These are phyloP conservation scores for Terana coerulea DNA, from an alignment of 768 basidiomycete species.

Conservation along the genomic window DNA sequence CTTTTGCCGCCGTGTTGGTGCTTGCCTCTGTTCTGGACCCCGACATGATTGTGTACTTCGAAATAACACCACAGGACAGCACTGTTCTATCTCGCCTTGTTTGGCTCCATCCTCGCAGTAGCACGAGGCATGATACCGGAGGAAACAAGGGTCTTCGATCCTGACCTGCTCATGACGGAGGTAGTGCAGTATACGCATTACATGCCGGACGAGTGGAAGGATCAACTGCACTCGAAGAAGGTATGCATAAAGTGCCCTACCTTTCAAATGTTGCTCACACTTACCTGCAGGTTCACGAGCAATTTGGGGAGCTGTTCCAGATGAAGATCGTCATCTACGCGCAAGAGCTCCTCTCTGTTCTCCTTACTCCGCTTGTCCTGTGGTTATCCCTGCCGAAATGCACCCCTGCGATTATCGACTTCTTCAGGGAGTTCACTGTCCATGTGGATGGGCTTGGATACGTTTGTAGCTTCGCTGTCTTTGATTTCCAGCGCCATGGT, in stretches of 20 bases:
- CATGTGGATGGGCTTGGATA: slow-evolving; percentile 96
- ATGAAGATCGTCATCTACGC: slow-evolving; percentile 87
- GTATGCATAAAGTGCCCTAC: slow-evolving; percentile 35
- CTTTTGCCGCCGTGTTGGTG: slow-evolving; percentile 94
- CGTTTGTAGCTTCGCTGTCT: slow-evolving; percentile 97
- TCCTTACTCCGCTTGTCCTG: slow-evolving; percentile 91
- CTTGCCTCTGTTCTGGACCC: slow-evolving; percentile 92
- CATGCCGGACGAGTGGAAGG: slow-evolving; percentile 92
- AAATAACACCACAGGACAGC: slow-evolving; percentile 94
- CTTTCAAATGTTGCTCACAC: neutral
- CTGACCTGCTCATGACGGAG: slow-evolving; percentile 88
- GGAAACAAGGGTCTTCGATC: slow-evolving; percentile 90
- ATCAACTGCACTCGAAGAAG: slow-evolving; percentile 82
- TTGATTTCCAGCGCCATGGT: slow-evolving; percentile 94
- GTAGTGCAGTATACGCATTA: slow-evolving; percentile 95
- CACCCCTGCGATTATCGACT: slow-evolving; percentile 90
- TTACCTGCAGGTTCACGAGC: slow-evolving; percentile 68
- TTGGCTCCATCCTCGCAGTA: slow-evolving; percentile 83
- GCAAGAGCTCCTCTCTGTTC: slow-evolving; percentile 86
- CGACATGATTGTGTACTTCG: slow-evolving; percentile 89
- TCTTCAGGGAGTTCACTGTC: slow-evolving; percentile 97
- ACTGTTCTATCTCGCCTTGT: slow-evolving; percentile 87
- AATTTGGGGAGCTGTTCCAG: slow-evolving; percentile 90
- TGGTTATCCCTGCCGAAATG: slow-evolving; percentile 90
- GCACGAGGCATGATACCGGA: slow-evolving; percentile 95